Evolutionary conservation across 1,284 basidiomycete genomes (phyloP).

Genomic region (Ceratobasidium sp.): DNA sequence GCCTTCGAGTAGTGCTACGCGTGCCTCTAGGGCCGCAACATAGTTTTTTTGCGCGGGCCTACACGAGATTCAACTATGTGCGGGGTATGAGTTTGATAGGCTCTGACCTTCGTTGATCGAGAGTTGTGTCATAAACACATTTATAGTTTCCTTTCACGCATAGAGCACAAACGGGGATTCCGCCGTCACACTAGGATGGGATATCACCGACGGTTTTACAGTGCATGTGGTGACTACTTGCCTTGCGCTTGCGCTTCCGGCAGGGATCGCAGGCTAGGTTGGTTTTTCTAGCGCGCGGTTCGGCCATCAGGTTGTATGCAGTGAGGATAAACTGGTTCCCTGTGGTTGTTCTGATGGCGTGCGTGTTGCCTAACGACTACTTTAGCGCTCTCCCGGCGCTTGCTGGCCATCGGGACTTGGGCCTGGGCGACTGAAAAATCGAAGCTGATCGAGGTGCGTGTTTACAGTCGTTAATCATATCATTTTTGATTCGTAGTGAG

Average conservation of each 20-base stretch:
- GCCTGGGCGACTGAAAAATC: too few species aligned
- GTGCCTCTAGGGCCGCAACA: conserved; percentile 31
- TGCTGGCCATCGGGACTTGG: too few species aligned
- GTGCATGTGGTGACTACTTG: not conserved
- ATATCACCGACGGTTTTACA: not conserved
- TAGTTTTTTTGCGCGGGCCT: conserved; percentile 38
- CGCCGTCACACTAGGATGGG: conserved; percentile 19
- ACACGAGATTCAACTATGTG: not conserved
- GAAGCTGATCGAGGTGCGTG: too few species aligned
- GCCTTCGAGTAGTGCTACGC: conserved; percentile 12
- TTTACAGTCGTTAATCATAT: too few species aligned
- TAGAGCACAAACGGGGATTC: conserved; percentile 8
- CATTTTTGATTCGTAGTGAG: too few species aligned
- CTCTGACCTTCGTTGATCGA: conserved; percentile 30
- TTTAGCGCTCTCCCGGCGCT: too few species aligned
- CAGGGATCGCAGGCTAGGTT: conserved; percentile 30
- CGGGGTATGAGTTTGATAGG: not conserved
- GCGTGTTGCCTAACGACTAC: too few species aligned
- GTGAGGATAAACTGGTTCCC: not conserved
- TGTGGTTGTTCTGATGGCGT: not conserved
- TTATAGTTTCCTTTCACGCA: conserved; percentile 17
- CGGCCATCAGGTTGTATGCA: conserved; percentile 24
- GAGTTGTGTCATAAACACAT: conserved; percentile 20
- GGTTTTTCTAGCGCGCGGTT: conserved; percentile 12
- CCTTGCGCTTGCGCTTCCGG: conserved; percentile 27